These are phyloP conservation scores for Aphanomyces astaci DNA, from an alignment of 352 stramenopile species.

Conservation along the genomic window DNA sequence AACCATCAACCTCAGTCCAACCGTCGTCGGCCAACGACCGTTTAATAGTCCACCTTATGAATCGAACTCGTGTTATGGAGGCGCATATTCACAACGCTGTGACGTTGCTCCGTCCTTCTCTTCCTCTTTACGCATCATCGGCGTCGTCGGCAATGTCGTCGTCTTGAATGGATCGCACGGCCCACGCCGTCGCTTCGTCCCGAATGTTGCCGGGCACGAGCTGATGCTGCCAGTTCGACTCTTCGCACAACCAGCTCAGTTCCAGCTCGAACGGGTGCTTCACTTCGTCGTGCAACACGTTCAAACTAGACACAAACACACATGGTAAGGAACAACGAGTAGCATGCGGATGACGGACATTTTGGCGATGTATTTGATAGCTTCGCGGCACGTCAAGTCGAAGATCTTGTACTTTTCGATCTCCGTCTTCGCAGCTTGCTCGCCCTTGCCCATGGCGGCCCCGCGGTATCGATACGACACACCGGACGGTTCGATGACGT, in stretches of 20 bases:
- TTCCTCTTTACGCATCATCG: conserved; percentile 58
- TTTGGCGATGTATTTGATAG: conserved; percentile 97
- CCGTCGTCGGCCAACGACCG: neutral
- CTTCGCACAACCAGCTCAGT: conserved; percentile 96
- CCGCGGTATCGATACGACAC: conserved; percentile 93
- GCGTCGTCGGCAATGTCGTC: conserved; percentile 85
- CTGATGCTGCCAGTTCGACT: conserved; percentile 92
- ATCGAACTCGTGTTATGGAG: too few species aligned
- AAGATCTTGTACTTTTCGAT: conserved; percentile 97
- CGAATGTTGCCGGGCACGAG: conserved; percentile 87
- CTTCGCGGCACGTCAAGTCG: conserved; percentile 91
- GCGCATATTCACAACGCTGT: too few species aligned
- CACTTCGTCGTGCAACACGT: conserved; percentile 93
- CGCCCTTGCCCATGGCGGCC: conserved; percentile 94
- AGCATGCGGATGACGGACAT: conserved; percentile 85
- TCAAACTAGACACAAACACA: conserved; percentile 53
- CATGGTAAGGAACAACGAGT: neutral
- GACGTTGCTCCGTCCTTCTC: too few species aligned
- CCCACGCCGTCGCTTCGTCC: conserved; percentile 78
- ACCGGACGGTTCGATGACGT: conserved; percentile 91
- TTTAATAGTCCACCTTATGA: too few species aligned
- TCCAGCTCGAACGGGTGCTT: conserved; percentile 99
- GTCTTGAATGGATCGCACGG: conserved; percentile 77
- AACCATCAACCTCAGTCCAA: conserved; percentile 14
- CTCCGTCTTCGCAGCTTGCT: conserved; percentile 98